These are phyloP conservation scores for Cinchona pubescens DNA, from an alignment of 257 asterid genomes.

Conservation along the genomic window DNA sequence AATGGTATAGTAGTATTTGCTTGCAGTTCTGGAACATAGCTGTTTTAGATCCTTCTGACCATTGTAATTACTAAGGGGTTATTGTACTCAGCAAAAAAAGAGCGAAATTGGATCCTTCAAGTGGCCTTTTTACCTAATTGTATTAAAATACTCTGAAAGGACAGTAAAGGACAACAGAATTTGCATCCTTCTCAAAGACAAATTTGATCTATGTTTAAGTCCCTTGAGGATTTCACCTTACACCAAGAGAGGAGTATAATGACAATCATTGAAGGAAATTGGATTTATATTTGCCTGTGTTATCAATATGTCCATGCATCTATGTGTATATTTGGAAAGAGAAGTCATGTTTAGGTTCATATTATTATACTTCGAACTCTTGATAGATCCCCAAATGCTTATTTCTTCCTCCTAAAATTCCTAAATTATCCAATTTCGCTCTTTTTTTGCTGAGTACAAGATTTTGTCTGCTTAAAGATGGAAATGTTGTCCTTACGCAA, in stretches of 20 bases:
- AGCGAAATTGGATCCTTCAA: too few relatives aligned
- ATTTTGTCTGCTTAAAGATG: not conserved
- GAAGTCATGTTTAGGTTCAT: not conserved
- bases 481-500: not conserved
- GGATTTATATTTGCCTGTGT: not conserved
- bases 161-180: not conserved
- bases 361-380: not conserved
- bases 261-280: not conserved
- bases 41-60: too few relatives aligned
- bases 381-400: too few relatives aligned
- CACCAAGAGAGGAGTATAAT: not conserved
- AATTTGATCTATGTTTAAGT: not conserved
- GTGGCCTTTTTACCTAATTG: not conserved
- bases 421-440: not conserved
- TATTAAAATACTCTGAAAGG: not conserved
- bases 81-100: too few relatives aligned
- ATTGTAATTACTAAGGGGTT: too few relatives aligned
- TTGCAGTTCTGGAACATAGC: not conserved
- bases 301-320: too few relatives aligned
- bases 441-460: not conserved
- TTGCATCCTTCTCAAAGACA: too few relatives aligned
- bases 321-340: not conserved
- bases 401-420: not conserved
- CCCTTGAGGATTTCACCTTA: not conserved
- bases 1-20: too few relatives aligned